Conservation (phyloP, 2,329 filamentous ascomycete genomes). For the Dactylellina sp. region DNA sequence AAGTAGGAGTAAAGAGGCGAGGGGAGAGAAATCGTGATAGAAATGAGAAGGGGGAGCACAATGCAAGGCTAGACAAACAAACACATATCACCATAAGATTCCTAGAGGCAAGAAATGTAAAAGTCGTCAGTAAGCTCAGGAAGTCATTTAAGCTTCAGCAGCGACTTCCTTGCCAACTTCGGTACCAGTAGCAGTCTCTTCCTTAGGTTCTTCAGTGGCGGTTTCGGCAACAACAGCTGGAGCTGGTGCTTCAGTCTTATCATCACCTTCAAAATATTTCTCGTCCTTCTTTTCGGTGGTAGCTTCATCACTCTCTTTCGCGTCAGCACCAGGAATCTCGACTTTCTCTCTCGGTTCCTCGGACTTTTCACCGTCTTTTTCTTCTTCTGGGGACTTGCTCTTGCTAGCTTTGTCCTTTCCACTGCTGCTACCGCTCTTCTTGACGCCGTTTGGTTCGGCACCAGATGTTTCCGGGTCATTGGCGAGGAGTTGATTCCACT, state of each 20-base stretch:
- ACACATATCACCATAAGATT: not conserved
- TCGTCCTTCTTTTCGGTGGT: conserved; percentile 54
- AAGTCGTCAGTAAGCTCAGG: not conserved
- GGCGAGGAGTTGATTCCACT: conserved; percentile 87
- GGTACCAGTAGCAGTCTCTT: conserved; percentile 18
- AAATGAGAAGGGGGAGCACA: not conserved
- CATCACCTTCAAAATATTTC: not conserved
- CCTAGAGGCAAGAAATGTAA: not conserved
- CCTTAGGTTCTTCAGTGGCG: conserved; percentile 18
- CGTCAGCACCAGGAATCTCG: conserved; percentile 53
- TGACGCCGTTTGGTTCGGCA: conserved; percentile 58
- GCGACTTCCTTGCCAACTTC: conserved; percentile 43
- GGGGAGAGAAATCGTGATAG: not conserved
- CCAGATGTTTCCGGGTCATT: conserved; percentile 63
- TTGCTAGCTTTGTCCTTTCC: conserved; percentile 58
- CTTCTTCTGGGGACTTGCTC: conserved; percentile 60
- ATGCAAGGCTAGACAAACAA: not conserved
- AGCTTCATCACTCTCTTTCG: conserved; percentile 41
- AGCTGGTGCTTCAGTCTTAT: conserved; percentile 26
- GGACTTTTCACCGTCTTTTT: conserved; percentile 59
- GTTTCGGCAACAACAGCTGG: conserved; percentile 9
- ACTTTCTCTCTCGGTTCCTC: conserved; percentile 56
- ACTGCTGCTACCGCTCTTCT: conserved; percentile 60
- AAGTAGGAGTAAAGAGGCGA: not conserved
- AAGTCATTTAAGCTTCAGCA: conserved; percentile 35